Evolutionary conservation across 495 filamentous ascomycete species (phyloP), one percentile per base, ranked within the genome.

Genomic region (Lasiosphaeriaceae sp.): DNA sequence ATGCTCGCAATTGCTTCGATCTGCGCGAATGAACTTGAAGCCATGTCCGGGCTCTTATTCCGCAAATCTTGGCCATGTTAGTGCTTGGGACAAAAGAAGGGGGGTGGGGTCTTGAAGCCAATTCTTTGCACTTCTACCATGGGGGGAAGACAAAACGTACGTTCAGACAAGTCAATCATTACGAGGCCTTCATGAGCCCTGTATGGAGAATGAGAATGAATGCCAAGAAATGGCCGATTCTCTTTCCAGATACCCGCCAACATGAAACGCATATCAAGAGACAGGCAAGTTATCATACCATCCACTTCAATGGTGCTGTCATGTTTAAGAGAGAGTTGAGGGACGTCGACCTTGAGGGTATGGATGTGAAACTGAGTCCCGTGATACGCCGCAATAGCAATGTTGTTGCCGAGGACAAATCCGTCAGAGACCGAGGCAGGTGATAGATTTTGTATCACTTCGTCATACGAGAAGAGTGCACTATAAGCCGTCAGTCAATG

Each of bases 251-350:
- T 24, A 0, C 67, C 72, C 1, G 64, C 69, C 2, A 76, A 46
- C 16, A 77, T 69, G 31, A 57, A 26, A 9, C 61, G 46, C 8
- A 37, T 11, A 1, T 37, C 62, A 12, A 75, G 47, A 19, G 66
- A 58, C 11, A 80, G 53, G 48, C 71, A 72, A 9, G 72, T 78
- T 5, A 80, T 63, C 48, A 77, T 75, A 4, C 73, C 74, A 20
- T 65, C 58, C 0, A 73, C 59, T 2, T 68, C 55, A 43, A 77
- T 58, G 7, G 47, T 59, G 3, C 56, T 55, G 9, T 20, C 19
- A 11, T 44, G 54, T 2, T 50, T 19, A 4, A 71, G 50, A 2
- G 61, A 54, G 17, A 74, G 59, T 3, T 59, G 24, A 5, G 43
- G 39, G 2, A 45, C 34, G 11, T 65, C 64, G 11, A 73, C 52